Evolutionary conservation across 495 filamentous ascomycete genomes (phyloP), one percentile per base, ranked within the genome.

Genomic region (Lichina pygmaea): DNA sequence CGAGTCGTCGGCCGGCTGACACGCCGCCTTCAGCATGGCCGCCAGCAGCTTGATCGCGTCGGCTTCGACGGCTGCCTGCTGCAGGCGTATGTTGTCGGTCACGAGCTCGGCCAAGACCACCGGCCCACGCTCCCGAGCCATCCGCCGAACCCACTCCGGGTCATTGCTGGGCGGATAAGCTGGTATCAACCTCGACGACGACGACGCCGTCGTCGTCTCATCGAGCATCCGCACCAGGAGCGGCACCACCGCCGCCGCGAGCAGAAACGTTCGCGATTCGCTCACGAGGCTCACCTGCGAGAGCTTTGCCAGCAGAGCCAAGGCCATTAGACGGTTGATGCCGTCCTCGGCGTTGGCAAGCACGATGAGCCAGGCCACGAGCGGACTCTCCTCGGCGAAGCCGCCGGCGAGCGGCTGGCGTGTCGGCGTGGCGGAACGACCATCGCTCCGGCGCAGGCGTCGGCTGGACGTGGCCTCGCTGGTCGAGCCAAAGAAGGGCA

Each of bases 321-420:
- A 72, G n/a, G 91, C 80, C 67, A 77, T 77, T 44, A 93, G 58
- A 30, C 81, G 70, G 33, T 72, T 68, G 52, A 76, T 62, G 7
- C 73, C 75, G 41, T 59, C 60, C 43, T 72, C 67, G 10, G 70
- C 69, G 50, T 82, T 67, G 30, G 77, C 66, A 11, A 82, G 55
- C 45, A 72, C 64, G 31, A 94, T 68, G 10, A 97, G 71, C 80
- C 84, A 94, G 9, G 77, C 73, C 38, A 92, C 68, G 9, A 95
- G 58, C 15, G 78, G 70, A 48, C 72, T 91, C 51, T 93, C 86
- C 12, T 51, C 7, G 57, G 54, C 31, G 11, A 15, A 39, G 36
- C 13, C 36, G 36, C 13, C 5, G 36, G 2, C 36, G 36, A 24
- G 36, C 36, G 36, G 36, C 13, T 11, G 36, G 10, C 11, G 36